These are phyloP conservation scores for Takashimella tepidaria DNA, from an alignment of 1,284 basidiomycete species.

Conservation along the genomic window DNA sequence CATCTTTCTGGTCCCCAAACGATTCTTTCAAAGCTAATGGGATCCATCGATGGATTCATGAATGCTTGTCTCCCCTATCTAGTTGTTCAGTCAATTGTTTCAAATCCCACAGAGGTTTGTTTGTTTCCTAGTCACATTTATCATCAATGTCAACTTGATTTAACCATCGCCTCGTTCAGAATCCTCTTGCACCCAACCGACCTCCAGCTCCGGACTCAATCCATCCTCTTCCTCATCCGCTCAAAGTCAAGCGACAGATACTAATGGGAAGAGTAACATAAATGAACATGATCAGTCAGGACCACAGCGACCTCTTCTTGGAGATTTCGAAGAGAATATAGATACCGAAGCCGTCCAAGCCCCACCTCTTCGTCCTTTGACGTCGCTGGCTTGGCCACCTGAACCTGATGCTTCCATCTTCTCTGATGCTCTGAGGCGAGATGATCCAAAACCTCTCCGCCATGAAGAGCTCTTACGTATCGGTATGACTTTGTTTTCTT, in stretches of 20 bases:
- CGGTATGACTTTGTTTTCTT: constrained; percentile 22
- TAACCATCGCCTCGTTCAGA: too few relatives aligned
- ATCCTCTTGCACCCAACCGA: too few relatives aligned
- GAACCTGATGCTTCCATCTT: constrained; percentile 41
- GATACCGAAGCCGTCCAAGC: too few relatives aligned
- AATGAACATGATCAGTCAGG: too few relatives aligned
- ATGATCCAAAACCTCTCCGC: constrained; percentile 45
- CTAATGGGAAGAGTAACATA: too few relatives aligned
- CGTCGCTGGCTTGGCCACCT: constrained; percentile 40
- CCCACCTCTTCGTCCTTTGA: constrained; percentile 25
- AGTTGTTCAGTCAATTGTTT: constrained; percentile 48
- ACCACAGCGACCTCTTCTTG: too few relatives aligned
- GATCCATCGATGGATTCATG: not conserved
- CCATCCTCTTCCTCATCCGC: too few relatives aligned
- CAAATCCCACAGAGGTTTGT: constrained; percentile 44
- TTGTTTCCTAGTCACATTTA: too few relatives aligned
- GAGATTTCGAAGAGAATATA: too few relatives aligned
- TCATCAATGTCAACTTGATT: too few relatives aligned
- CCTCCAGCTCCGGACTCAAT: too few relatives aligned
- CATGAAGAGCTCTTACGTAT: constrained; percentile 42
- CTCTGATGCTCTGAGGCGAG: constrained; percentile 38
- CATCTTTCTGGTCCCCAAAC: not conserved
- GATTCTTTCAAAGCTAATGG: not conserved
- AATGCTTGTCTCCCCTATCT: not conserved
- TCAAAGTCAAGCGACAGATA: too few relatives aligned